phyloP scores from a whole-genome alignment of 2,329 filamentous ascomycete genomes.

The Zymoseptoria pseudotritici region DNA sequence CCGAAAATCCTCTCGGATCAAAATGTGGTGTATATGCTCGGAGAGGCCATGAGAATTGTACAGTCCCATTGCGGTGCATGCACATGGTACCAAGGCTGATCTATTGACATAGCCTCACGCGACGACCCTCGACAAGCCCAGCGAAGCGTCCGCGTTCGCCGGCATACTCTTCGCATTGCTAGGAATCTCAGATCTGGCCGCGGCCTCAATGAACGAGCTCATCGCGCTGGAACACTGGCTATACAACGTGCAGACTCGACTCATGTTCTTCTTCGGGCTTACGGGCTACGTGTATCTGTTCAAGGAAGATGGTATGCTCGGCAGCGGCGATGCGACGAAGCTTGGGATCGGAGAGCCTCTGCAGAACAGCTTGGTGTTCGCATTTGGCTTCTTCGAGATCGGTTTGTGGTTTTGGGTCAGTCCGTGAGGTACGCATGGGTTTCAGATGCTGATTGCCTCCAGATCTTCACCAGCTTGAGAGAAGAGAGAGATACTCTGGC shows the following conservation, averaged over 20 bases:
- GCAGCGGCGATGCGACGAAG: constrained; percentile 19
- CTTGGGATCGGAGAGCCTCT: constrained; percentile 49
- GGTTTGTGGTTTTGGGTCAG: constrained; percentile 78
- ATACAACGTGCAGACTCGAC: constrained; percentile 54
- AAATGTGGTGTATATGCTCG: constrained; percentile 70
- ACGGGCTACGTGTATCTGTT: constrained; percentile 60
- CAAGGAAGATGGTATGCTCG: constrained; percentile 44
- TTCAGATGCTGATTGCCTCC: background rate
- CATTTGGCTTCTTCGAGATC: constrained; percentile 77
- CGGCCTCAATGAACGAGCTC: constrained; percentile 39
- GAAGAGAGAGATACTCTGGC: constrained; percentile 49
- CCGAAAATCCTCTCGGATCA: constrained; percentile 70
- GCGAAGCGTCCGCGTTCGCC: constrained; percentile 58
- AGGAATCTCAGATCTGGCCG: constrained; percentile 40
- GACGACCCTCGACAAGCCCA: constrained; percentile 59
- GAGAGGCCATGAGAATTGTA: constrained; percentile 78
- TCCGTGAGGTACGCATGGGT: constrained; percentile 1
- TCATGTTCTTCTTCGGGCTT: constrained; percentile 54
- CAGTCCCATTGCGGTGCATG: constrained; percentile 16
- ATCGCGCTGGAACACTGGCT: constrained; percentile 41
- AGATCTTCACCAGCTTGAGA: constrained; percentile 57
- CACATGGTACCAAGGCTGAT: background rate
- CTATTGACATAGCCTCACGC: constrained; percentile 49
- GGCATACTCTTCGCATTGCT: constrained; percentile 64
- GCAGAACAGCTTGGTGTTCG: constrained; percentile 79